Base-by-base conservation (phyloP, 2,329 filamentous ascomycete species). In the Torrubiella hemipterigena region DNA sequence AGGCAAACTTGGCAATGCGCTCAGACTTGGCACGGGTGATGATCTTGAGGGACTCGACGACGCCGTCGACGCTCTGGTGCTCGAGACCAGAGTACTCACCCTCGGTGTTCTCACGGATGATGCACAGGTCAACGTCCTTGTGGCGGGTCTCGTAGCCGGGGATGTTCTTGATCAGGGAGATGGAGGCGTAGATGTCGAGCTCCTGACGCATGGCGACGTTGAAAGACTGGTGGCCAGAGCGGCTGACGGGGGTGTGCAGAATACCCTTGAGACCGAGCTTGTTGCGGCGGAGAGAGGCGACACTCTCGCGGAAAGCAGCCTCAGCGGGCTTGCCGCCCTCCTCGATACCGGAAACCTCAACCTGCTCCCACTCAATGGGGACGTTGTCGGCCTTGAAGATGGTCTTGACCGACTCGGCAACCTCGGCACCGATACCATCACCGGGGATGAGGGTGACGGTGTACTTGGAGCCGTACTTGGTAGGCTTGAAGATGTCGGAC, bases 321-420 rank as follows among this genome's bases (percentile, higher is more conserved):
- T 96, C 91, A 37, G 86, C 85, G 60, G 86, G 80, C 63, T 86
- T 85, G 58, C 76, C 73, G 51, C 82, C 82, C 38, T 79, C 75
- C 55, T 89, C 83, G 43, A 96, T 73, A 60, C 91, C 91, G 17
- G 84, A 86, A 28, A 94, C 89, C 56, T 95, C 87, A 50, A 98
- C 74, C 69, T 96, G 87, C 65, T 98, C 91, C 89, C 91, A 96
- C 64, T 95, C 86, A 51, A 98, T 79, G 52, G 91, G 91, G 32
- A 95, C 89, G 57, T 94, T 96, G 70, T 96, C 89, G 58, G 89
- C 87, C 77, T 95, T 96, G 80, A 96, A 96, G 61, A 98, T 81
- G 47, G 89, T 93, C 79, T 95, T 94, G 60, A 98, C 89, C 42
- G 85, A 91, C 67, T 96, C 87, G 50, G 89, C 86, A 40, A 96